Conservation (phyloP, 139 green algal species). For the Chlamydomonas eustigma region DNA sequence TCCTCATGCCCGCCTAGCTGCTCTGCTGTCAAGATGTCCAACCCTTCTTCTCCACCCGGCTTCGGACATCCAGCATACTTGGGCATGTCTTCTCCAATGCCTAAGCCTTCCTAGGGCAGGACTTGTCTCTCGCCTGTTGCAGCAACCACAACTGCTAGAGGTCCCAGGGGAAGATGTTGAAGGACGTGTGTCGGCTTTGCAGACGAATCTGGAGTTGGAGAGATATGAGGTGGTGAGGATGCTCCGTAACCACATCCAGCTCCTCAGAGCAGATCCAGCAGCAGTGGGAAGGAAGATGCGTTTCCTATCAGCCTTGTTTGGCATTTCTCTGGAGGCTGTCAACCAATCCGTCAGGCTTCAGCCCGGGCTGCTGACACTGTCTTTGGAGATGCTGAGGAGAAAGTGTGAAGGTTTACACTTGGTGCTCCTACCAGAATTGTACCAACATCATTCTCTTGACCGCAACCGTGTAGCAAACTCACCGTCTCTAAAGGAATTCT, state of each 20-base stretch:
- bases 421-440: not conserved
- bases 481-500: too few relatives aligned
- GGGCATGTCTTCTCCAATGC: not conserved
- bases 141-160: slow-evolving; percentile 6
- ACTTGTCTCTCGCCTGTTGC: not conserved
- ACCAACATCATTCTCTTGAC: not conserved
- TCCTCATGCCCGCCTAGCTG: not conserved
- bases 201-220: not conserved
- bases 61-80: not conserved
- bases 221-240: not conserved
- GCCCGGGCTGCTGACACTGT: slow-evolving; percentile 6
- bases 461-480: not conserved
- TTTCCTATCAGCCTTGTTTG: not conserved
- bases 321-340: not conserved
- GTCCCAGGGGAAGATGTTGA: not conserved
- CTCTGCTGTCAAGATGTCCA: not conserved
- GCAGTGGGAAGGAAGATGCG: not conserved
- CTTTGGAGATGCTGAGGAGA: not conserved
- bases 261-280: not conserved
- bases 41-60: not conserved
- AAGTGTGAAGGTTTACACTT: not conserved
- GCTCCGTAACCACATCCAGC: slow-evolving; percentile 4
- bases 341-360: not conserved
- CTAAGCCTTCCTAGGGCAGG: not conserved
- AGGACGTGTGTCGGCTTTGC: not conserved